Base-by-base conservation (phyloP, 2,329 filamentous ascomycete species). In the Amesomyces nigricolor region DNA sequence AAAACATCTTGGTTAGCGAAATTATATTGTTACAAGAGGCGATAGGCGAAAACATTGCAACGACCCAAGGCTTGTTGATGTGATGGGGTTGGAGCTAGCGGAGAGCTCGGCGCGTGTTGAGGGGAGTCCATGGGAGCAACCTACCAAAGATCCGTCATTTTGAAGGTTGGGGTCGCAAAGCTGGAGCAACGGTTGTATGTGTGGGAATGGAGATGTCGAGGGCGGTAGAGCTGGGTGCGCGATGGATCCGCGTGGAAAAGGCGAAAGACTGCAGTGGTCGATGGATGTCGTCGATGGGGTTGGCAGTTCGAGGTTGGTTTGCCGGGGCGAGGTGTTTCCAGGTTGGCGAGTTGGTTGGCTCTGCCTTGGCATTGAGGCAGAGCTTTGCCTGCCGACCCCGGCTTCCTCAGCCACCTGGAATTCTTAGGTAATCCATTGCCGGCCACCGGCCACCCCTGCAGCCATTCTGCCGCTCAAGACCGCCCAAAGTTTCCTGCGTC, bases 1-100 rank as follows among this genome's bases (percentile, higher is more conserved):
- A 56, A 62, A 60, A 58, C 58, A 47, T 55, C 45, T 61, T 59
- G 52, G 71, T 83, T 72, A 83, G 80, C 72, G 53, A 48, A 38
- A 32, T 7, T 47, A 19, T 39, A 54, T 57, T 6, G 9, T 44
- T 19, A 30, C 11, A 1, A 19, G 5, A 29, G 19, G 17, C 51
- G 40, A 17, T 30, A 40, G 17, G 13, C 17, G 4, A 38, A 48
- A 44, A 48, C 2, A 44, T 22, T n/a, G 14, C 13, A 19, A 10
- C 43, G 3, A 29, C 38, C 22, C 29, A 8, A 14, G 11, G 4
- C 8, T 19, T 11, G 30, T 16, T 19, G 22, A 32, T 40, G 45
- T 38, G 54, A 9, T 51, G 54, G 49, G 40, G 46, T 42, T 40
- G 44, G 22, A 43, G 40, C 39, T 19, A 10, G 50, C 50, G 35